Evolutionary conservation across 2,329 filamentous ascomycete species (phyloP).

Genomic region (Alternaria gansuensis): DNA sequence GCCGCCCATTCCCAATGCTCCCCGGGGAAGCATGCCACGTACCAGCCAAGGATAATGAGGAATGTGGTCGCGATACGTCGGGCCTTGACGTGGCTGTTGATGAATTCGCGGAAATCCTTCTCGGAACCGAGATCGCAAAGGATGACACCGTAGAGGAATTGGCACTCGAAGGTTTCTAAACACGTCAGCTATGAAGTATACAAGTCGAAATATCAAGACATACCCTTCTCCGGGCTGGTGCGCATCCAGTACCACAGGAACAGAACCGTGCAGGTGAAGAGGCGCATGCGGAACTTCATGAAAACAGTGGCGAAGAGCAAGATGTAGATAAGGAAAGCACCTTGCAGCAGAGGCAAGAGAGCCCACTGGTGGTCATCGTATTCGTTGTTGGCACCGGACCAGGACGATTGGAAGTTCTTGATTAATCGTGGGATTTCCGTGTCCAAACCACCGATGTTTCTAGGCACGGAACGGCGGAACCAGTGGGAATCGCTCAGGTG

Average conservation of each 20-base stretch:
- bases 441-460: constrained; percentile 55
- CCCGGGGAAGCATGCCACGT: constrained; percentile 61
- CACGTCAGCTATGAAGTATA: constrained; percentile 17
- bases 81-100: constrained; percentile 49
- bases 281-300: constrained; percentile 59
- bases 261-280: constrained; percentile 58
- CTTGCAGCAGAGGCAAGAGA: constrained; percentile 60
- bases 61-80: constrained; percentile 53
- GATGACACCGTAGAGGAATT: constrained; percentile 62
- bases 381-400: constrained; percentile 62
- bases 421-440: constrained; percentile 58
- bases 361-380: constrained; percentile 67
- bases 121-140: constrained; percentile 62
- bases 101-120: constrained; percentile 57
- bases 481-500: constrained; percentile 61
- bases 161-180: constrained; percentile 63
- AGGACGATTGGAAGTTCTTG: constrained; percentile 58
- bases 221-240: constrained; percentile 58
- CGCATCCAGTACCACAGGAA: constrained; percentile 62
- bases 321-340: constrained; percentile 62
- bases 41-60: constrained; percentile 57
- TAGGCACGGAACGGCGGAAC: constrained; percentile 61
- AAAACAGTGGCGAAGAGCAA: constrained; percentile 59
- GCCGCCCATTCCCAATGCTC: constrained; percentile 60
- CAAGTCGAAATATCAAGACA: constrained; percentile 20